Base-by-base conservation (phyloP, 2,329 filamentous ascomycete species). In the Elsinoe arachidis region DNA sequence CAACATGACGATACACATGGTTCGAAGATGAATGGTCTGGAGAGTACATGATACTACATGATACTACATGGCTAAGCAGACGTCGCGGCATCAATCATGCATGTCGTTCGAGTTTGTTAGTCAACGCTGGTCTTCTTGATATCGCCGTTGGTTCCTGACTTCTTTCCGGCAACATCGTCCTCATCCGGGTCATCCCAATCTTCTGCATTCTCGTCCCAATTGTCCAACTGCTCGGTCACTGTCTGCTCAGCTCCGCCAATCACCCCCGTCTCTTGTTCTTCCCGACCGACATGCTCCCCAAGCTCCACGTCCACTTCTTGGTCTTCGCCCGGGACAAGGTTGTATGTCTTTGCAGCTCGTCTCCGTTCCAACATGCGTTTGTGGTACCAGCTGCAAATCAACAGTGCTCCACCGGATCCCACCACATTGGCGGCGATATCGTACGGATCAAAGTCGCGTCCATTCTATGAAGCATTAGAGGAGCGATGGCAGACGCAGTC, bases 361-460 rank as follows among this genome's bases (percentile, higher is more conserved):
- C 87, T 88, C 61, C 93, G 81, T 72, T 97, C 92, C 38, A 97
- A 76, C 90, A 97, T 97, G 59, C 93, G 86, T 68, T 88, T 87
- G 73, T 99, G 93, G 70, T 99, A 99, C 87, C 88, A 92, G 58
- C 84, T 85, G 69, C 88, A 95, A 17, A 95, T 70, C 0, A 79
- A 85, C 17, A 96, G 69, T 0, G 82, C 90, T 0, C 78, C 75
- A 12, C 87, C 72, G 62, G 87, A 92, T 41, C 93, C 93, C 39
- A 88, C 74, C 0, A 96, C 73, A 70, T 99, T 99, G 67, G 91
- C 90, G 55, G 90, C 77, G 61, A 99, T 88, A 69, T 97, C 90
- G 67, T 86, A 89, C 51, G 86, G 74, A 67, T 99, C 93, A 67
- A 86, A 87, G 35, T 72, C 66, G 54, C 78, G 76, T 59, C 72